Base-by-base conservation (phyloP, 371 early-diverging fungal genomes). In the Apophysomyces variabilis region DNA sequence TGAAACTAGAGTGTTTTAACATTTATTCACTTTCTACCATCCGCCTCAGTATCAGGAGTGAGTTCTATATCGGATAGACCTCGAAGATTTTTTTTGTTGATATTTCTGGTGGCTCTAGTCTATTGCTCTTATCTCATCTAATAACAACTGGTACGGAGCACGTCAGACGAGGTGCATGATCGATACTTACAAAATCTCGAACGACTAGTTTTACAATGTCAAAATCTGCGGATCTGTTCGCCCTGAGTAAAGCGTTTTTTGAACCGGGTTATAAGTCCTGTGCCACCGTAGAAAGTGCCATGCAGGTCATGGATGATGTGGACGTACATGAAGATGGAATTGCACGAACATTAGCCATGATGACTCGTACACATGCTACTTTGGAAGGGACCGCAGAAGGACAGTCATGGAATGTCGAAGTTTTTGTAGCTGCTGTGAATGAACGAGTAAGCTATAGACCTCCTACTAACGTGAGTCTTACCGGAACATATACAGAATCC, bases 401-500 rank as follows among this genome's bases (percentile, higher is more conserved):
- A 16, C 70, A 69, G 54, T 67, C 66, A 21, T 79, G 79, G 79
- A 67, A 79, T 57, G 56, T 74, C 9, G 74, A 72, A 37, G 65
- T 74, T 61, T 74, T 79, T 72, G 74, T 74, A 6, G 61, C 64
- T 45, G 78, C 81, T 45, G 63, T 69, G 13, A 65, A 69, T 1
- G 66, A 68, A 38, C 72, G 72, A 66, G 80, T 77, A 73, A 21
- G 18, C 14, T 1, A 9, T 7, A 57, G 38, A 7, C 41, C 5
- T 45, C 26, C 36, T 18, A 35, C 7, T 57, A 39, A 11, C 18
- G 4, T 14, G 54, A 18, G 7, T 35, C 9, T 21, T 60, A 41
- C 36, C 43, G 21, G 1, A 26, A 57, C 56, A 11, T n/a, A 14
- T 14, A 11, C 61, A 87, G 85, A 75, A 85, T 65, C 79, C 83